Evolutionary conservation across 768 basidiomycete genomes (phyloP).

Genomic region (Amanita jacksonii): DNA sequence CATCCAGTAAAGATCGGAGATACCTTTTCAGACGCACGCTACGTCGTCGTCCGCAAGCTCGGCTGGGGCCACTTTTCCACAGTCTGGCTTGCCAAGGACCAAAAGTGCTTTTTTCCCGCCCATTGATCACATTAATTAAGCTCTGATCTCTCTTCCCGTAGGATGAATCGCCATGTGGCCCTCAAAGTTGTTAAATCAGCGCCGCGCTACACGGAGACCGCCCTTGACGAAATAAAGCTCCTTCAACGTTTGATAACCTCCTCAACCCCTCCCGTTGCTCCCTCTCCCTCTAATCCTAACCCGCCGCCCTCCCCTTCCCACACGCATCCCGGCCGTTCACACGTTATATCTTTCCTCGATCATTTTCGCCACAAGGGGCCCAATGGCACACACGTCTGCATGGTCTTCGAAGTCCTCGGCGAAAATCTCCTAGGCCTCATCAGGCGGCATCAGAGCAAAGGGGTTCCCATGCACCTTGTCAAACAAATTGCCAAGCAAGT

Average conservation of each 20-base stretch:
- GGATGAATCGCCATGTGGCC: constrained; percentile 92
- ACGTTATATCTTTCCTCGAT: constrained; percentile 96
- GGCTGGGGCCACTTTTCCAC: constrained; percentile 96
- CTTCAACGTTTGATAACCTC: constrained; percentile 91
- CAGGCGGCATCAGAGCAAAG: constrained; percentile 97
- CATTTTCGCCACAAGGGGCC: constrained; percentile 96
- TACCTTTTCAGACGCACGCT: constrained; percentile 77
- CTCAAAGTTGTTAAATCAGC: constrained; percentile 99
- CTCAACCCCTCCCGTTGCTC: constrained; percentile 42
- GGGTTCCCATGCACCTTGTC: constrained; percentile 87
- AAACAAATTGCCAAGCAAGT: constrained; percentile 97
- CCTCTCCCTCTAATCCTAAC: constrained; percentile 38
- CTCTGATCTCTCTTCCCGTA: constrained; percentile 24
- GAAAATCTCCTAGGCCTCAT: constrained; percentile 95
- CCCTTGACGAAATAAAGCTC: constrained; percentile 97
- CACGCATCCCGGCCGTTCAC: constrained; percentile 80
- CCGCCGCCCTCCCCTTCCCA: constrained; percentile 48
- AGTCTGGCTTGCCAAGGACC: constrained; percentile 82
- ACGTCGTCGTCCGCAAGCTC: constrained; percentile 87
- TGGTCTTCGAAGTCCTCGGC: constrained; percentile 98
- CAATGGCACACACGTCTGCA: constrained; percentile 96
- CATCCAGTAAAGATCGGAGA: constrained; percentile 96
- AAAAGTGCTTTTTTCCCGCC: constrained; percentile 45
- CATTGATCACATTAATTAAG: constrained; percentile 2
- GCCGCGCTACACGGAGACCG: constrained; percentile 93